Percentiles rank a stretch among this genome's conserved stretches.
Evolutionary conservation across 2,329 filamentous ascomycete species (phyloP).

Genomic region (Neopestalotiopsis clavispora): DNA sequence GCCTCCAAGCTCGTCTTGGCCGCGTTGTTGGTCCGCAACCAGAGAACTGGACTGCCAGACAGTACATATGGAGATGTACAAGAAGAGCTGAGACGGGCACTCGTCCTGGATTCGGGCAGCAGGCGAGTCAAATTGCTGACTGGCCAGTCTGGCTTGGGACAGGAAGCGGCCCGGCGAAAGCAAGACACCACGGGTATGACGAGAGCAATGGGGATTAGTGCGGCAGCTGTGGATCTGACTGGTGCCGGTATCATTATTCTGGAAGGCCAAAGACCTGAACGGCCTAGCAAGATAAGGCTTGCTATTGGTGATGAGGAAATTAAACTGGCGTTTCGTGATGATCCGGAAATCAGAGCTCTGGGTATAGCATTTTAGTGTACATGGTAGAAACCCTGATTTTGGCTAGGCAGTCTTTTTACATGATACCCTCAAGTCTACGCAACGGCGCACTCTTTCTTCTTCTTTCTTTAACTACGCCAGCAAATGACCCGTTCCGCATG

Average conservation of each 20-base stretch:
- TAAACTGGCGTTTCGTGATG: slow-evolving; percentile 83
- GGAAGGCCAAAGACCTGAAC: slow-evolving; percentile 79
- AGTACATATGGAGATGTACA: slow-evolving; percentile 87
- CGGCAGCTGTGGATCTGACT: slow-evolving; percentile 80
- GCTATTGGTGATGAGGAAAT: slow-evolving; percentile 92
- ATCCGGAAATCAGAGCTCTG: slow-evolving; percentile 82
- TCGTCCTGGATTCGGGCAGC: slow-evolving; percentile 62
- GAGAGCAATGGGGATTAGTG: slow-evolving; percentile 53
- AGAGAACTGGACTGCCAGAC: slow-evolving; percentile 84
- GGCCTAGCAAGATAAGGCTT: slow-evolving; percentile 85
- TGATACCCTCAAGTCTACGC: slow-evolving; percentile 19
- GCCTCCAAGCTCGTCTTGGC: slow-evolving; percentile 85
- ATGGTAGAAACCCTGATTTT: slow-evolving; percentile 17
- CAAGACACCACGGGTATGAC: slow-evolving; percentile 23
- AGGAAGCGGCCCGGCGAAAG: slow-evolving; percentile 25
- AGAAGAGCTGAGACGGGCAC: slow-evolving; percentile 79
- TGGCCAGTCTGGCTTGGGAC: slow-evolving; percentile 7
- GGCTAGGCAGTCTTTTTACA: slow-evolving; percentile 6
- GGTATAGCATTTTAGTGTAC: slow-evolving; percentile 57
- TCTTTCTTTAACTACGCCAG: not conserved
- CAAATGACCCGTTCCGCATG: not conserved
- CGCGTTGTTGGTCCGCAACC: slow-evolving; percentile 77
- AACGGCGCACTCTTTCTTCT: not conserved
- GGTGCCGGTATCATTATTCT: slow-evolving; percentile 88
- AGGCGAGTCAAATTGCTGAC: slow-evolving; percentile 65